Evolutionary conservation across 2,329 filamentous ascomycete genomes (phyloP), one percentile per base, ranked within the genome.

Genomic region (Diaporthe vexans): DNA sequence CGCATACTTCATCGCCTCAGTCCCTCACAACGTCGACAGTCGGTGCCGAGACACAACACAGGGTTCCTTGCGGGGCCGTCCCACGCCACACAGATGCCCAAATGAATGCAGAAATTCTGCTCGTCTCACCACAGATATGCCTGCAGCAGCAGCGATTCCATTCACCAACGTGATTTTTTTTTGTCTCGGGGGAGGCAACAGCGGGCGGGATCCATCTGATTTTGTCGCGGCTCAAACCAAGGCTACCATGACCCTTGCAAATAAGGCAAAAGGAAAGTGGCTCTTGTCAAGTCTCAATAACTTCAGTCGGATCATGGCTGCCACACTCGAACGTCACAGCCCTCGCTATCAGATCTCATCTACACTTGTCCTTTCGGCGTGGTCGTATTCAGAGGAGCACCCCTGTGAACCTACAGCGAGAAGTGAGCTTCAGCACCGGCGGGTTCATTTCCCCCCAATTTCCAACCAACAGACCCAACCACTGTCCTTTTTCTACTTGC

Each of bases 381-480:
- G 33, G 29, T n/a, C 29, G 24, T 37, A 15, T 19, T 17, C 43
- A 65, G n/a, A 46, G 15, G 46, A 52, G 26, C 61, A 67, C 29
- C 8, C 21, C 11, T 52, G 46, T n/a, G 46, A 52, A 4, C 17
- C 19, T 33, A 15, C 21, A 11, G n/a, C 11, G 24, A 19, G 13
- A 24, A 33, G 35, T 46, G 21, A 65, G 13, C 21, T 24, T 21
- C 7, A 63, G 6, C 46, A 61, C 17, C 24, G 46, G 46, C 56
- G 43, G 43, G 43, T 57, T 33, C 33, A 40, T 29, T 33, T 13
- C 13, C 40, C 33, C 40, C 9, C 11, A 29, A n/a, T 19, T 15
- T 24, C 51, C 29, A 63, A 43, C 57, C 69, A 63, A 72, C 69
- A 52, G 69, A 19, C 26, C 35, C 69, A 51, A 33, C 35, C 35